A percentile compares a stretch with the other conserved stretches of the same genome.
Evolutionary conservation across 2,329 filamentous ascomycete species (phyloP).

Genomic region (Aspergillus cejpii): DNA sequence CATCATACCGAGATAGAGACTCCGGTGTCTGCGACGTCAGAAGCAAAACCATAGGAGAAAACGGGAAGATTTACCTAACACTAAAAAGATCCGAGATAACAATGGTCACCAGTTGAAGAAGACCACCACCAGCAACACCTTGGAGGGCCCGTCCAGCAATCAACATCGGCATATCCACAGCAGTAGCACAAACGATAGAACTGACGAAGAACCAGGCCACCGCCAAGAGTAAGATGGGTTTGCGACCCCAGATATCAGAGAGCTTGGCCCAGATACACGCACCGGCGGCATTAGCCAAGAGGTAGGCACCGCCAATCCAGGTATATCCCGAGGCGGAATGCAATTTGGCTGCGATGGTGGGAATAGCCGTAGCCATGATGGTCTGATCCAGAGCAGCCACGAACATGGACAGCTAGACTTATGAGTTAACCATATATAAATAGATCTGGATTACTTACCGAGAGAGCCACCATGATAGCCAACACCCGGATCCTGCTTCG

Average conservation of each 20-base stretch:
- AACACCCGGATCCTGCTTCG: neutral
- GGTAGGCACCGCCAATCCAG: conserved; percentile 68
- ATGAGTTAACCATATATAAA: neutral
- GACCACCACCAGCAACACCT: conserved; percentile 49
- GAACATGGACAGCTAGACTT: neutral
- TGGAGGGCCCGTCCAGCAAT: conserved; percentile 50
- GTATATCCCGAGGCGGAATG: conserved; percentile 62
- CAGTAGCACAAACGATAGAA: conserved; percentile 47
- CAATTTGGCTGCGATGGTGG: conserved; percentile 55
- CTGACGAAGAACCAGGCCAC: conserved; percentile 46
- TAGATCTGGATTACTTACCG: neutral
- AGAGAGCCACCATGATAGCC: neutral
- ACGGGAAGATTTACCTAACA: conserved; percentile 29
- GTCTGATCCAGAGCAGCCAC: conserved; percentile 37
- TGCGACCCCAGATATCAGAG: conserved; percentile 29
- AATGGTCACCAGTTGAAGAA: conserved; percentile 49
- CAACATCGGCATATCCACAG: conserved; percentile 46
- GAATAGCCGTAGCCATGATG: conserved; percentile 55
- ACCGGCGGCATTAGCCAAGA: conserved; percentile 60
- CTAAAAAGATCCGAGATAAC: conserved; percentile 53
- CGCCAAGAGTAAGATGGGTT: conserved; percentile 47
- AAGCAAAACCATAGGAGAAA: neutral
- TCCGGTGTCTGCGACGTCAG: conserved; percentile 33
- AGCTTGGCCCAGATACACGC: conserved; percentile 62
- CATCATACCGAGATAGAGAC: conserved; percentile 47